A percentile compares a stretch with the other conserved stretches of the same genome.
Conservation (phyloP, 2,329 filamentous ascomycete genomes). For the Chaetomiaceae sp. region DNA sequence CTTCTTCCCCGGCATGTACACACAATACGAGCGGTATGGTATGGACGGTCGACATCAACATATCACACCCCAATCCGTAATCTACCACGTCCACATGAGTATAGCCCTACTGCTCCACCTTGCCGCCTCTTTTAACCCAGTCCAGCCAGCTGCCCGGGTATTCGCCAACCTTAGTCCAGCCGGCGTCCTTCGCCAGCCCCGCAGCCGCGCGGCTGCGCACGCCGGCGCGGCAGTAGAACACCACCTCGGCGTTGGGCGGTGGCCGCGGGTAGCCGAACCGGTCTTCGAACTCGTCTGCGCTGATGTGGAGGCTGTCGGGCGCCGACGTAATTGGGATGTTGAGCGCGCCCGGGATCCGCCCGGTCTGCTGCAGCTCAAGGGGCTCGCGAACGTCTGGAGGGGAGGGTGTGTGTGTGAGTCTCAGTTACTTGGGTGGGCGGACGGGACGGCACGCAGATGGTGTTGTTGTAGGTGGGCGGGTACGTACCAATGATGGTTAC, state of each 20-base stretch:
- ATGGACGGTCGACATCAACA: no score
- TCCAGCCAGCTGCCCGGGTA: conserved; percentile 75
- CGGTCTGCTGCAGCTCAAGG: conserved; percentile 54
- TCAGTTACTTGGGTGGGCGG: not conserved
- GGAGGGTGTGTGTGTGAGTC: not conserved
- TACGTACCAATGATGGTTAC: conserved; percentile 44
- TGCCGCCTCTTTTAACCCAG: conserved; percentile 69
- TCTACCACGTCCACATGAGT: not conserved
- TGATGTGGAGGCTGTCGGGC: conserved; percentile 73
- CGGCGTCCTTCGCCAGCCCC: conserved; percentile 66
- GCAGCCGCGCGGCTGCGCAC: conserved; percentile 76
- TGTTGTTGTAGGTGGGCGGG: not conserved
- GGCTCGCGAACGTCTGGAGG: conserved; percentile 65
- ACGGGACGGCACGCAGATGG: not conserved
- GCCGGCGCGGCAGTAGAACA: conserved; percentile 93
- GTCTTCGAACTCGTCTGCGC: conserved; percentile 73
- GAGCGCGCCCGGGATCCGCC: conserved; percentile 71
- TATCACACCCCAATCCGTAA: no score
- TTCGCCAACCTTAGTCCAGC: conserved; percentile 66
- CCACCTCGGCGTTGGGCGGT: conserved; percentile 47
- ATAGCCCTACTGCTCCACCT: conserved; percentile 41
- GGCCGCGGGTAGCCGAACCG: conserved; percentile 72
- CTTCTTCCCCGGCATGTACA: no score
- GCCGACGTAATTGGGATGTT: conserved; percentile 75
- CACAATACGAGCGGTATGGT: not conserved